Percentiles rank a stretch among this genome's conserved stretches.
Conservation (phyloP, 2,329 filamentous ascomycete genomes). For the Hirsutella thompsonii region DNA sequence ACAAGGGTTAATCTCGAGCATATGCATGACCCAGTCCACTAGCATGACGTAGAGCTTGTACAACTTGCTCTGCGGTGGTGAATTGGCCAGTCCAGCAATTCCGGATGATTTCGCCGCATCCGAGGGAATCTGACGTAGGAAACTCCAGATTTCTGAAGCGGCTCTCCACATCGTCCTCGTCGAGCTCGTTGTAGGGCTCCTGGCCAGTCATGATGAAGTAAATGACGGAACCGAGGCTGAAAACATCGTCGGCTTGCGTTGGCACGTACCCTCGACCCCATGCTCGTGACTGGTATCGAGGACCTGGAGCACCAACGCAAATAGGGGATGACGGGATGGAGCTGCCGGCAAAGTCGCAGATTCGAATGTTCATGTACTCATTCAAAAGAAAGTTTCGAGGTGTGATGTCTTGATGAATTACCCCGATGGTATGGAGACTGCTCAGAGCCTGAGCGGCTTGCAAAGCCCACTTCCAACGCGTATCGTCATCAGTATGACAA, state of each 20-base stretch:
- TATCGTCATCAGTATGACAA: background rate
- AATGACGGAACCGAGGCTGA: constrained; percentile 4
- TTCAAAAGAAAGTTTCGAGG: constrained; percentile 22
- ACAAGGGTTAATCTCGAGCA: too few relatives aligned
- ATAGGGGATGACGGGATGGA: constrained; percentile 2
- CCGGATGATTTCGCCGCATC: background rate
- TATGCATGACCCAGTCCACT: background rate
- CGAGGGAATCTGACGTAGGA: too few relatives aligned
- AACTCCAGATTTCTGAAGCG: background rate
- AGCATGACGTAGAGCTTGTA: constrained; percentile 1
- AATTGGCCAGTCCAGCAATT: constrained; percentile 2
- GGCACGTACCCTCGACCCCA: constrained; percentile 2
- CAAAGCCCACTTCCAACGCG: constrained; percentile 2
- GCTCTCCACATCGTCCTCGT: constrained; percentile 2
- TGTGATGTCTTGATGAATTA: constrained; percentile 22
- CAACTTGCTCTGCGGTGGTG: constrained; percentile 1
- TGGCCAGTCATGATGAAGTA: constrained; percentile 4
- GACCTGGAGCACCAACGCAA: constrained; percentile 3
- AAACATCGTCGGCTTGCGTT: constrained; percentile 4
- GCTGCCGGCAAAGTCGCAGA: constrained; percentile 6
- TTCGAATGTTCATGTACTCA: constrained; percentile 4
- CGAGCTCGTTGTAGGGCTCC: constrained; percentile 2
- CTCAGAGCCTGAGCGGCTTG: constrained; percentile 14
- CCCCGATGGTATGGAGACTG: constrained; percentile 17
- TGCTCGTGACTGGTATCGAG: constrained; percentile 3